Percentiles rank a stretch among this genome's conserved stretches.
phyloP scores from a whole-genome alignment of 495 filamentous ascomycete species.

The Antarctomyces pellizariae region DNA sequence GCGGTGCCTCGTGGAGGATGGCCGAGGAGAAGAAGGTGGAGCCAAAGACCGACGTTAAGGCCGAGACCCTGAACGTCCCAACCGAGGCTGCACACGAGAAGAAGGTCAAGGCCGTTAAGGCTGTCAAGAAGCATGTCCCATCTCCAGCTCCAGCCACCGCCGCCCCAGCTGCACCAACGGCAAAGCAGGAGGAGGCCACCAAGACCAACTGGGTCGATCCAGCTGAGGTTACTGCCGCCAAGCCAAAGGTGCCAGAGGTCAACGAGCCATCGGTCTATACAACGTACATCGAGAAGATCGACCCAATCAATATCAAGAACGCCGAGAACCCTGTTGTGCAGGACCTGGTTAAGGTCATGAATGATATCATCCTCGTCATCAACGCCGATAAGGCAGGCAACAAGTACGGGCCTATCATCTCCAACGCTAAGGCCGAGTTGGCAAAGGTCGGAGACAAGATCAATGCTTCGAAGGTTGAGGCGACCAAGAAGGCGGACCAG shows the following conservation, averaged over 20 bases:
- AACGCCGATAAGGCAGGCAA: slow-evolving; percentile 54
- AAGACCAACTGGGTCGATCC: slow-evolving; percentile 7
- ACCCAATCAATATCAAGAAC: slow-evolving; percentile 43
- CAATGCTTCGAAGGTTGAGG: slow-evolving; percentile 36
- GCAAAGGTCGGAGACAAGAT: slow-evolving; percentile 53
- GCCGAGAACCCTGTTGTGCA: slow-evolving; percentile 73
- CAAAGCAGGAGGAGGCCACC: slow-evolving; percentile 2
- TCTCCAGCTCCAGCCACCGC: slow-evolving; percentile 3
- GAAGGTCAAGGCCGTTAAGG: slow-evolving; percentile 16
- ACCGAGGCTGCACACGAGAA: slow-evolving; percentile 12
- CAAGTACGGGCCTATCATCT: slow-evolving; percentile 52
- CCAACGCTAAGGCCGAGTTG: slow-evolving; percentile 68
- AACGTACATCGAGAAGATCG: slow-evolving; percentile 36
- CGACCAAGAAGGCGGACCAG: slow-evolving; percentile 46
- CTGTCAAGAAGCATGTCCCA: slow-evolving; percentile 11
- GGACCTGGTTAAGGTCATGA: slow-evolving; percentile 84
- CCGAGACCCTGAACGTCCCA: slow-evolving; percentile 10
- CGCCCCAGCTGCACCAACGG: slow-evolving; percentile 2
- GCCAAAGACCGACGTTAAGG: slow-evolving; percentile 14
- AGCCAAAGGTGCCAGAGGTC: slow-evolving; percentile 24
- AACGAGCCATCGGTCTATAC: slow-evolving; percentile 34
- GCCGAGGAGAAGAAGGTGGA: slow-evolving; percentile 28
- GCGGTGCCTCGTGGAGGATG: slow-evolving; percentile 67
- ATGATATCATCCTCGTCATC: slow-evolving; percentile 80
- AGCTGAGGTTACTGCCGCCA: background rate